Conservation (phyloP, 495 filamentous ascomycete species). For the Penicillium paradoxum region DNA sequence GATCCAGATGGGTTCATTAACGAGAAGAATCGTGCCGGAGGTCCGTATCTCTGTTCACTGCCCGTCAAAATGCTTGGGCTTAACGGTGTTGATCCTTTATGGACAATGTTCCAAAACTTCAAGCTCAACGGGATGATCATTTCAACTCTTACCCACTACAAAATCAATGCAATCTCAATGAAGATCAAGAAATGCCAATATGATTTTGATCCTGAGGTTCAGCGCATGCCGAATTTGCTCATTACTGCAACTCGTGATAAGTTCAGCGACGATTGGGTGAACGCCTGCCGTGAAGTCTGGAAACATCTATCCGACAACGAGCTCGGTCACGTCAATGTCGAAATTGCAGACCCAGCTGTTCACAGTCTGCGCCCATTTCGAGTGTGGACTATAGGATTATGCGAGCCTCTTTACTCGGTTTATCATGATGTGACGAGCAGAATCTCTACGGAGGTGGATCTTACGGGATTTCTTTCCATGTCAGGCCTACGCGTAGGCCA, state of each 20-base stretch:
- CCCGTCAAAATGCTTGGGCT: not conserved
- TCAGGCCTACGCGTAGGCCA: not conserved
- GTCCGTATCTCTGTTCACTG: not conserved
- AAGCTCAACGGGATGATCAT: not conserved
- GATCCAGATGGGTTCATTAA: not conserved
- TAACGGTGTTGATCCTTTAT: not conserved
- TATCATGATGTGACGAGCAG: accelerated
- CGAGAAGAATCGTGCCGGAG: not conserved
- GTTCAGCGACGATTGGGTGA: not conserved
- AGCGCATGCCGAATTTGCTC: not conserved
- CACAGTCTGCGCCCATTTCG: not conserved
- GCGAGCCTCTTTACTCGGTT: not conserved
- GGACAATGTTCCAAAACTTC: not conserved
- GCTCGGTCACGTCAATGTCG: not conserved
- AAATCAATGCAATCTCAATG: not conserved
- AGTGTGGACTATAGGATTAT: not conserved
- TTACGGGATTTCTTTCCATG: not conserved
- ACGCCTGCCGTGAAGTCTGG: not conserved
- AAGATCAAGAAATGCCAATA: not conserved
- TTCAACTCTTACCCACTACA: not conserved
- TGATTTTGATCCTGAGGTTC: not conserved
- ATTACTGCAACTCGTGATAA: not conserved
- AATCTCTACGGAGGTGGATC: not conserved
- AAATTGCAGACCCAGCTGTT: not conserved
- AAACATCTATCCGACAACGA: not conserved